A percentile compares a stretch with the other conserved stretches of the same genome.
Conservation (phyloP, 2,329 filamentous ascomycete species). For the Trichoderma sp. region DNA sequence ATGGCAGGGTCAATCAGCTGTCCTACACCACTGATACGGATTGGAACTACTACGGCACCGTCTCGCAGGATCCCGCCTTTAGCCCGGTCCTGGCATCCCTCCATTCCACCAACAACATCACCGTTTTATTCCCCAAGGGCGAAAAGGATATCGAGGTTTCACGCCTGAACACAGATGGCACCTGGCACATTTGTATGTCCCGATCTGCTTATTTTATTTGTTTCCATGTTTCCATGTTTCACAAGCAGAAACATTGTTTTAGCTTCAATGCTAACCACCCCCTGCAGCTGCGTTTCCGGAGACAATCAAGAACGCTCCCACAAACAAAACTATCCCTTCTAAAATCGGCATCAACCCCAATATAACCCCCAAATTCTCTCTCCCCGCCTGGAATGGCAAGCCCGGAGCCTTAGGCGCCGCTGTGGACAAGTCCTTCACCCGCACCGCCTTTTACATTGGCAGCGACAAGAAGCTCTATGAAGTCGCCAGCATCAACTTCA, state of each 20-base stretch:
- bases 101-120: slow-evolving; percentile 5
- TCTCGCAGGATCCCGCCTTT: background rate
- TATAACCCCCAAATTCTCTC: background rate
- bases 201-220: background rate
- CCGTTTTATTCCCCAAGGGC: background rate
- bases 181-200: slow-evolving; percentile 1
- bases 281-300: background rate
- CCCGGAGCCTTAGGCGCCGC: background rate
- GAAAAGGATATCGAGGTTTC: slow-evolving; percentile 4
- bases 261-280: background rate
- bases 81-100: background rate
- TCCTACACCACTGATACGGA: background rate
- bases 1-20: background rate
- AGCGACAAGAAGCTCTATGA: background rate
- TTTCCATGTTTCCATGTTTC: background rate
- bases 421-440: background rate
- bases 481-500: background rate
- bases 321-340: background rate
- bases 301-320: background rate
- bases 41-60: slow-evolving; percentile 3
- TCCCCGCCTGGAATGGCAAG: background rate
- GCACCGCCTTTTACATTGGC: slow-evolving; percentile 10
- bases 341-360: background rate
- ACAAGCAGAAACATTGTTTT: background rate
- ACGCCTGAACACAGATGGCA: background rate